Percentiles rank a stretch among this genome's conserved stretches.
Evolutionary conservation across 371 early-diverging fungal genomes (phyloP).

Genomic region (Lichtheimia ornata): DNA sequence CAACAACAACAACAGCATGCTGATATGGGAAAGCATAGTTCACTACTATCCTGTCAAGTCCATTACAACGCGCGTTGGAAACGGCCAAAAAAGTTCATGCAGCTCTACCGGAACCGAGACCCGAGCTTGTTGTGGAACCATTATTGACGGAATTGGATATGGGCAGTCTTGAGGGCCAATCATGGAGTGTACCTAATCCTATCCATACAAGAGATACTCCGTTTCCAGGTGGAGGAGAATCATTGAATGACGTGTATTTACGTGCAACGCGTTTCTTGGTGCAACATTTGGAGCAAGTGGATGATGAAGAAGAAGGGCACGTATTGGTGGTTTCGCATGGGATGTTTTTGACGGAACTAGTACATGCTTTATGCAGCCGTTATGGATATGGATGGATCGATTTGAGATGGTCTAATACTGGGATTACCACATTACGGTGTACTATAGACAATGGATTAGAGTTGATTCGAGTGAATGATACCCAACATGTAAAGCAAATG

Average conservation of each 20-base stretch:
- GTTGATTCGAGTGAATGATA: not conserved
- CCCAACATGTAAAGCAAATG: not conserved
- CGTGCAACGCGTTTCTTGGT: not conserved
- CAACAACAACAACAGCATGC: too few species aligned
- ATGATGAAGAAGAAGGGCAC: not conserved
- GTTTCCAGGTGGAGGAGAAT: slow-evolving; percentile 6
- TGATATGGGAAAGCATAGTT: not conserved
- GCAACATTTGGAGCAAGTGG: not conserved
- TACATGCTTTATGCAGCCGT: not conserved
- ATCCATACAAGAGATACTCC: not conserved
- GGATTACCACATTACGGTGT: not conserved
- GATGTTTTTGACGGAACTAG: slow-evolving; percentile 2
- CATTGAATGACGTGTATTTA: not conserved
- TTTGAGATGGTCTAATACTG: slow-evolving; percentile 5
- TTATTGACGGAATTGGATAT: slow-evolving; percentile 1
- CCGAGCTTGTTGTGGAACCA: not conserved
- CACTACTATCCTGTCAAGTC: slow-evolving; percentile 2
- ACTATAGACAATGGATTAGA: not conserved
- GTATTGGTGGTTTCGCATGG: not conserved
- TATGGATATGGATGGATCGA: not conserved
- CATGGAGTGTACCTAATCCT: not conserved
- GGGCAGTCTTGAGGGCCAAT: not conserved
- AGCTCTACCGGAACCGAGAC: not conserved
- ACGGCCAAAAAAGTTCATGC: slow-evolving; percentile 1
- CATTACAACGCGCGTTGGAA: slow-evolving; percentile 1